Evolutionary conservation across 2,329 filamentous ascomycete species (phyloP).

Genomic region (Aspergillus sp.): DNA sequence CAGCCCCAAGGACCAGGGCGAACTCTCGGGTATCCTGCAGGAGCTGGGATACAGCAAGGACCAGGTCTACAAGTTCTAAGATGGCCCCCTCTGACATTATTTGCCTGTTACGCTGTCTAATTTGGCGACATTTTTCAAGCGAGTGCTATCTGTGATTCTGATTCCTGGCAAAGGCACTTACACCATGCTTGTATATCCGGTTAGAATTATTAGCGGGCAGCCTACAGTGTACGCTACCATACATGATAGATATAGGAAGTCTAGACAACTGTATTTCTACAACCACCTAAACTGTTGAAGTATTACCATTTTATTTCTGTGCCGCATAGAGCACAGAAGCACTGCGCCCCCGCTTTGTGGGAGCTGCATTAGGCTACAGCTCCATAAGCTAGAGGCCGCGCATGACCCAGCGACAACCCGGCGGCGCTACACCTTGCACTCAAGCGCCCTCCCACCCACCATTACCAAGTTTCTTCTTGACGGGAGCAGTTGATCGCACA

Average conservation of each 20-base stretch:
- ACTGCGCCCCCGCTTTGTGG: neutral
- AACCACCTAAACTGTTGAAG: neutral
- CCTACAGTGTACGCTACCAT: neutral
- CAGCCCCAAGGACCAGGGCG: constrained; percentile 91
- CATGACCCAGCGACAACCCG: neutral
- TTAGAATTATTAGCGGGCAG: neutral
- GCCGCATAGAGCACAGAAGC: neutral
- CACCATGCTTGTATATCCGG: neutral
- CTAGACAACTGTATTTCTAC: constrained; percentile 3
- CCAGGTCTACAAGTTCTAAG: constrained; percentile 93
- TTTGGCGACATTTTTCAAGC: constrained; percentile 1
- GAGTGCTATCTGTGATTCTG: neutral
- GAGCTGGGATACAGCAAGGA: constrained; percentile 82
- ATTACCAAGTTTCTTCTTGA: neutral
- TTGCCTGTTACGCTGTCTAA: neutral
- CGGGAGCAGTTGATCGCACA: neutral
- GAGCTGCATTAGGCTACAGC: neutral
- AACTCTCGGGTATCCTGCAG: constrained; percentile 76
- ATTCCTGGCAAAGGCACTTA: neutral
- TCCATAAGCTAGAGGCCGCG: neutral
- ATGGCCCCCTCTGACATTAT: neutral
- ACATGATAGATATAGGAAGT: constrained; percentile 3
- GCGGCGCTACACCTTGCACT: neutral
- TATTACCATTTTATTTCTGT: neutral
- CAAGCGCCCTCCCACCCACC: neutral